A percentile compares a stretch with the other conserved stretches of the same genome.
These are phyloP conservation scores for Kwoniella pini DNA, from an alignment of 768 basidiomycete genomes.

Conservation along the genomic window DNA sequence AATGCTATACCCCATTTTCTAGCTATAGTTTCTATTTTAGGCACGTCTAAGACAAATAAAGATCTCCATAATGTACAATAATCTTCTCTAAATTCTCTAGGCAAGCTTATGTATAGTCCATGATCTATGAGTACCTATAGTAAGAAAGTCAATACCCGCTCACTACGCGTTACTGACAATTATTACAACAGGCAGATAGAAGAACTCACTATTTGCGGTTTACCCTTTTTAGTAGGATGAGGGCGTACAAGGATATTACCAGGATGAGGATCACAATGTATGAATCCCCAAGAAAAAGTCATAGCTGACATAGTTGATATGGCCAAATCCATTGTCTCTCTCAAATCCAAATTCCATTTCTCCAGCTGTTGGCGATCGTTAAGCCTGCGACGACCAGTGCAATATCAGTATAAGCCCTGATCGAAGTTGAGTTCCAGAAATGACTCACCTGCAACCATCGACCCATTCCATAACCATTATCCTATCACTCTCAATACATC, in stretches of 20 bases:
- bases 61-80: constrained; percentile 74
- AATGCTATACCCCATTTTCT: constrained; percentile 54
- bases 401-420: background rate
- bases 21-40: constrained; percentile 52
- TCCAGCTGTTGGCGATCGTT: constrained; percentile 55
- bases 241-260: constrained; percentile 64
- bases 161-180: too few species aligned
- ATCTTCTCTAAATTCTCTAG: constrained; percentile 68
- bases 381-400: constrained; percentile 31
- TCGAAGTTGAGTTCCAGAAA: background rate
- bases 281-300: constrained; percentile 90
- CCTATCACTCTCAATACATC: constrained; percentile 61
- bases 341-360: constrained; percentile 49
- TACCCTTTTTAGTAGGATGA: constrained; percentile 62
- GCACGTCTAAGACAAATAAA: constrained; percentile 54
- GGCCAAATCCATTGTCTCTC: constrained; percentile 75
- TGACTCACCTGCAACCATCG: constrained; percentile 50
- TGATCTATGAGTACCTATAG: constrained; percentile 82
- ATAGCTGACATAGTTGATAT: constrained; percentile 80
- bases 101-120: constrained; percentile 77
- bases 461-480: constrained; percentile 60
- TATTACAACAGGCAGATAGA: background rate
- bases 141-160: constrained; percentile 57
- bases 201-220: constrained; percentile 55
- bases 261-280: constrained; percentile 65